Conservation (phyloP, 2,329 filamentous ascomycete species). For the Rhinocladiella mackenziei region DNA sequence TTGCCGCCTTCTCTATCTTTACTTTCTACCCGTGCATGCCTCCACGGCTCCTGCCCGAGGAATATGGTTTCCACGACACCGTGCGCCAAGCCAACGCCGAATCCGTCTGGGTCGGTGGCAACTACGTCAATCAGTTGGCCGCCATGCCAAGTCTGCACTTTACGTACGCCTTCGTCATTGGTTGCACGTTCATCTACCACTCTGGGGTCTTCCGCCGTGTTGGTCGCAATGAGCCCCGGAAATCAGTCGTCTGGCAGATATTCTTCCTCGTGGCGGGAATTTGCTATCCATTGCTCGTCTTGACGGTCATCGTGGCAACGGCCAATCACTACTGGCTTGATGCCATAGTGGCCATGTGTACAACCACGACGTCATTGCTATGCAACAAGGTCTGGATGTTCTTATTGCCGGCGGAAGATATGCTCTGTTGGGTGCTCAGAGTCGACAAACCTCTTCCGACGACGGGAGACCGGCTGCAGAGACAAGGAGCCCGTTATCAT, state of each 20-base stretch:
- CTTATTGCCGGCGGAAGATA: slow-evolving; percentile 50
- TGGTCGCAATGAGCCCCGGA: slow-evolving; percentile 41
- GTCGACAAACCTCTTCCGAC: slow-evolving; percentile 52
- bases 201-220: slow-evolving; percentile 47
- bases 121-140: slow-evolving; percentile 56
- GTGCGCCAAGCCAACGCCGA: slow-evolving; percentile 55
- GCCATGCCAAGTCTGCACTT: slow-evolving; percentile 59
- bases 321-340: slow-evolving; percentile 59
- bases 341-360: slow-evolving; percentile 48
- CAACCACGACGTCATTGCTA: slow-evolving; percentile 46
- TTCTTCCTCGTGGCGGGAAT: slow-evolving; percentile 46
- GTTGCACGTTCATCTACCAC: slow-evolving; percentile 52
- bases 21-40: slow-evolving; percentile 64
- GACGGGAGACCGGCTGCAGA: slow-evolving; percentile 45
- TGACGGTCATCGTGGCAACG: slow-evolving; percentile 53
- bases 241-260: slow-evolving; percentile 31
- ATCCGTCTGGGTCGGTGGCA: slow-evolving; percentile 53
- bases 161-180: slow-evolving; percentile 53
- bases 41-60: slow-evolving; percentile 56
- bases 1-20: slow-evolving; percentile 59
- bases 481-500: slow-evolving; percentile 29
- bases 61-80: slow-evolving; percentile 59
- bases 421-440: slow-evolving; percentile 47
- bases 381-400: slow-evolving; percentile 50
- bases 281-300: slow-evolving; percentile 49